phyloP scores from a whole-genome alignment of 768 basidiomycete genomes.

The Hemileccinum rubropunctum region DNA sequence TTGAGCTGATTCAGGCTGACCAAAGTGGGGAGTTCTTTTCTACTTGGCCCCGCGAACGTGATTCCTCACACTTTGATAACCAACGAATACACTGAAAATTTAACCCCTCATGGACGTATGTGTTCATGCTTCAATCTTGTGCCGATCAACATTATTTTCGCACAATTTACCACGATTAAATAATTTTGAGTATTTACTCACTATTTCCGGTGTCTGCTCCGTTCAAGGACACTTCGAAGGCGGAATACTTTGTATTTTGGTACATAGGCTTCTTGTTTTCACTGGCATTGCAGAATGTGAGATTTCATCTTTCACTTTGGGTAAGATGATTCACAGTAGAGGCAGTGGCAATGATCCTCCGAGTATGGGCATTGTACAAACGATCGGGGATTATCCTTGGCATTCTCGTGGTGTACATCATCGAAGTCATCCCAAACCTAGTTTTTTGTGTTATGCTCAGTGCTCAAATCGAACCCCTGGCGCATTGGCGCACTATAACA shows the following conservation, averaged over 20 bases:
- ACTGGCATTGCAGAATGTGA: not conserved
- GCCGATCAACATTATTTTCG: not conserved
- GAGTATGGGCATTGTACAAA: not conserved
- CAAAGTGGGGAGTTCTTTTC: not conserved
- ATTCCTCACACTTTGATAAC: not conserved
- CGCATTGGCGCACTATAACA: too few relatives aligned
- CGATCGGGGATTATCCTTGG: too few relatives aligned
- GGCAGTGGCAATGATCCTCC: not conserved
- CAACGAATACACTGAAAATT: not conserved
- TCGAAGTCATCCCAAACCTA: not conserved
- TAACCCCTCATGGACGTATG: not conserved
- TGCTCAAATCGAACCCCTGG: not conserved
- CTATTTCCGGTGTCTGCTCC: not conserved
- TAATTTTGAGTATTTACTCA: not conserved
- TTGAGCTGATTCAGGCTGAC: not conserved
- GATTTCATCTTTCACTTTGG: not conserved
- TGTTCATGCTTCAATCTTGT: too few relatives aligned
- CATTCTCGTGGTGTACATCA: too few relatives aligned
- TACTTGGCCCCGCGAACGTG: not conserved
- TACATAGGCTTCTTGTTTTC: not conserved
- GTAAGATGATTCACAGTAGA: not conserved
- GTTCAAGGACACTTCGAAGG: not conserved
- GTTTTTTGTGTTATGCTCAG: not conserved
- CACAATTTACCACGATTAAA: not conserved
- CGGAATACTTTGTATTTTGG: not conserved